These are phyloP conservation scores for Ophiostoma sp. DNA, from an alignment of 2,329 filamentous ascomycete species.

Conservation along the genomic window DNA sequence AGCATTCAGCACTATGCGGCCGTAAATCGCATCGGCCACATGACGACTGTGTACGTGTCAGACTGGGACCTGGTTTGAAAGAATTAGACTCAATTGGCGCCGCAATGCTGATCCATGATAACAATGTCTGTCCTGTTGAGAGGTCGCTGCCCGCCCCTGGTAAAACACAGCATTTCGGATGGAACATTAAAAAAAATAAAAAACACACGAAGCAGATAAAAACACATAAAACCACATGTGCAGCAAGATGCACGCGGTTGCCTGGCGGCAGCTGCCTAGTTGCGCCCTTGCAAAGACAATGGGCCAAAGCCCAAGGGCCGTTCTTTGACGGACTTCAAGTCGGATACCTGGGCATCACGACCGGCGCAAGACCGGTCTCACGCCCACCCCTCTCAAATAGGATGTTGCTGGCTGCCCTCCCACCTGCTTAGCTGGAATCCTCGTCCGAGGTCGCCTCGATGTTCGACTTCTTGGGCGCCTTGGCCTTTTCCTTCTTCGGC, in stretches of 20 bases:
- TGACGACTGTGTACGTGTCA: background rate
- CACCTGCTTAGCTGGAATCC: conserved; percentile 39
- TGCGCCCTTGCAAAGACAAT: background rate
- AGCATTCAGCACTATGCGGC: background rate
- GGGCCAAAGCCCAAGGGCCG: background rate
- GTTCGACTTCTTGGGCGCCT: conserved; percentile 51
- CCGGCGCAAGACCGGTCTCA: background rate
- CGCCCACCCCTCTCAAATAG: too few species aligned
- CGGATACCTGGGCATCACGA: background rate
- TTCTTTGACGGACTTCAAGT: background rate
- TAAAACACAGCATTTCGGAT: background rate
- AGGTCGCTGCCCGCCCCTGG: background rate
- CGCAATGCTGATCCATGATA: background rate
- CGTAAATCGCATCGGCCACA: background rate
- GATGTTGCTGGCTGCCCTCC: background rate
- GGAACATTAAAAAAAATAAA: background rate
- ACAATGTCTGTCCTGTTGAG: background rate
- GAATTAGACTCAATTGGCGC: background rate
- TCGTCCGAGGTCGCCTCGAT: conserved; percentile 66
- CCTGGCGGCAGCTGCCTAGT: background rate
- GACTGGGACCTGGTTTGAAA: background rate
- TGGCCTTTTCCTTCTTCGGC: conserved; percentile 42
- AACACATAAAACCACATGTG: background rate
- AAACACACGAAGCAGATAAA: background rate
- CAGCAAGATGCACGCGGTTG: background rate